These are phyloP conservation scores for Fusarium agapanthi DNA, from an alignment of 2,329 filamentous ascomycete genomes.

Conservation along the genomic window DNA sequence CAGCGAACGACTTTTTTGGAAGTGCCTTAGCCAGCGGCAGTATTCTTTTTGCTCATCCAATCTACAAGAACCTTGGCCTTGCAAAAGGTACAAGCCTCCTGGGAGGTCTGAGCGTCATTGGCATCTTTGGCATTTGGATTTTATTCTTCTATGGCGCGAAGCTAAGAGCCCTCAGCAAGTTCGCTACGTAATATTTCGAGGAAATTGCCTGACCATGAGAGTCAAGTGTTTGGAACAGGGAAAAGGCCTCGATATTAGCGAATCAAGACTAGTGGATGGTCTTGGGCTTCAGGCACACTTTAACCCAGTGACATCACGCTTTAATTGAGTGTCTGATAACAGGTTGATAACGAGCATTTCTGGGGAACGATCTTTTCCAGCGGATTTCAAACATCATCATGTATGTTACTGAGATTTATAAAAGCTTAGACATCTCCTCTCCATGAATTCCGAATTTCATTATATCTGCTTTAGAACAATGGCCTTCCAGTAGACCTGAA, in stretches of 20 bases:
- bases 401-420: background rate
- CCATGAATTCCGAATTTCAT: too few relatives aligned
- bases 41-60: background rate
- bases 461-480: too few relatives aligned
- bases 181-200: constrained; percentile 48
- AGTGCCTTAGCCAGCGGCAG: background rate
- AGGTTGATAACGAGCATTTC: fast-evolving
- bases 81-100: constrained; percentile 43
- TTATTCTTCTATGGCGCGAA: constrained; percentile 65
- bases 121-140: constrained; percentile 64
- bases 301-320: fast-evolving
- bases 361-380: background rate
- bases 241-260: fast-evolving
- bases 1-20: background rate
- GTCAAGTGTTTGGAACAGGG: background rate
- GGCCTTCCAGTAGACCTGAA: background rate
- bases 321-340: background rate
- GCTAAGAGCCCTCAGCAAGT: constrained; percentile 64
- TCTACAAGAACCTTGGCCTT: background rate
- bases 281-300: too few relatives aligned
- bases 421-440: background rate
- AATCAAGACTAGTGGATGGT: fast-evolving
- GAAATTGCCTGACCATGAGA: background rate
- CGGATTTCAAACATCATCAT: fast-evolving
- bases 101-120: constrained; percentile 62